Percentiles rank a stretch among this genome's conserved stretches.
phyloP scores from a whole-genome alignment of 257 asterid species.

The Cruciata laevipes region DNA sequence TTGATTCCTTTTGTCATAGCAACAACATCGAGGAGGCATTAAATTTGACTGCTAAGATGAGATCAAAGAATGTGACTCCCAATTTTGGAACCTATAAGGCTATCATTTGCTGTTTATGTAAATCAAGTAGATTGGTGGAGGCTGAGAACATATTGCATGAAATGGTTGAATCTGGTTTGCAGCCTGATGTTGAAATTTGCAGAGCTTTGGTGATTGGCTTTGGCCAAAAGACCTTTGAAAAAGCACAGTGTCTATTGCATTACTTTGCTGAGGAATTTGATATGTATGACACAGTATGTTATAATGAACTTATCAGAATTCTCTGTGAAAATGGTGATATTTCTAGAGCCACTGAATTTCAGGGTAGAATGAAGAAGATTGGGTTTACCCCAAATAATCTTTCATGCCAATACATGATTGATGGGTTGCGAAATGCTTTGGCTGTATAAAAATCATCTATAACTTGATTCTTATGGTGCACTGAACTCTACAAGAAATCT shows the following conservation, averaged over 20 bases:
- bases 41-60: constrained; percentile 47
- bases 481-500: no score
- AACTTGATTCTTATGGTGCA: not conserved
- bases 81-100: constrained; percentile 39
- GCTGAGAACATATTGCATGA: constrained; percentile 58
- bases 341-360: constrained; percentile 42
- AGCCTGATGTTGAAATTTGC: constrained; percentile 48
- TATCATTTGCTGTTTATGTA: constrained; percentile 55
- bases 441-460: constrained; percentile 14
- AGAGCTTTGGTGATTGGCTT: constrained; percentile 54
- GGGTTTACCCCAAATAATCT: constrained; percentile 54
- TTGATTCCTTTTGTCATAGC: constrained; percentile 55
- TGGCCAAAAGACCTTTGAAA: constrained; percentile 35
- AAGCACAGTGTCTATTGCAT: constrained; percentile 42
- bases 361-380: constrained; percentile 61
- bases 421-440: constrained; percentile 50
- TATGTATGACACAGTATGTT: constrained; percentile 50
- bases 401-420: constrained; percentile 61
- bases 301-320: constrained; percentile 41
- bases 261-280: constrained; percentile 48
- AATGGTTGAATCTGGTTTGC: constrained; percentile 50
- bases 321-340: constrained; percentile 44
- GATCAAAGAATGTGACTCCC: constrained; percentile 39
- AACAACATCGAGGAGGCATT: constrained; percentile 49
- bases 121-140: constrained; percentile 44